Evolutionary conservation across 2,329 filamentous ascomycete genomes (phyloP), one percentile per base, ranked within the genome.

Genomic region (Aspergillus luchuensis): DNA sequence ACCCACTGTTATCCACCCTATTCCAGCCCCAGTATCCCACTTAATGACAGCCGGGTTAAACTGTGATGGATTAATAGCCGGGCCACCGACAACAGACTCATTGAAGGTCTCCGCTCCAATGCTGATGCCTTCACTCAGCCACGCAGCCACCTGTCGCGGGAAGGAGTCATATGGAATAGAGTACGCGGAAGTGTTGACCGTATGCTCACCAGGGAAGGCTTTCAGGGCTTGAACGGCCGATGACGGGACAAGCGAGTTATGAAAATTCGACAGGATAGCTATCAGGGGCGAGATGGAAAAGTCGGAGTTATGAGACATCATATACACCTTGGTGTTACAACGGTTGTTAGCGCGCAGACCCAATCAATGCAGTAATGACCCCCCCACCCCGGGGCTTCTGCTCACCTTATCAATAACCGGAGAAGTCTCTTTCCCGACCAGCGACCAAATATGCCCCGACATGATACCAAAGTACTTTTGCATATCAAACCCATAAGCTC

Each of bases 401-500:
- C 33, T 36, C 11, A 36, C 33, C 33, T 36, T 36, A 13, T 36
- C 33, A 36, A 36, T 36, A 36, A 36, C 33, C 1, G 33, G 33
- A 2, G 33, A 36, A 36, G 33, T 36, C 2, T 36, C 33, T 21
- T 67, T 68, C 13, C 70, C 72, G 33, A 71, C 48, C 5, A 87
- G 61, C 0, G 82, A 80, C 86, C 85, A 88, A 62, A 88, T 79
- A 73, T 85, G 85, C 13, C 85, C 70, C 0, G 82, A 82, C 70
- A 88, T 81, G 52, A 88, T 78, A 56, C 83, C 83, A 4, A 87
- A 70, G 65, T 88, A 88, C 6, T 80, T 75, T 57, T 86, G 87
- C 85, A 88, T 87, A 61, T 89, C 85, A 59, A 82, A 88, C 0
- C 85, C 85, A 63, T 89, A 89, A 0, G 81, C 78, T 0, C 87